Percentiles rank a stretch among this genome's conserved stretches.
phyloP scores from a whole-genome alignment of 208 protist genomes.

The Porcisia deanei region DNA sequence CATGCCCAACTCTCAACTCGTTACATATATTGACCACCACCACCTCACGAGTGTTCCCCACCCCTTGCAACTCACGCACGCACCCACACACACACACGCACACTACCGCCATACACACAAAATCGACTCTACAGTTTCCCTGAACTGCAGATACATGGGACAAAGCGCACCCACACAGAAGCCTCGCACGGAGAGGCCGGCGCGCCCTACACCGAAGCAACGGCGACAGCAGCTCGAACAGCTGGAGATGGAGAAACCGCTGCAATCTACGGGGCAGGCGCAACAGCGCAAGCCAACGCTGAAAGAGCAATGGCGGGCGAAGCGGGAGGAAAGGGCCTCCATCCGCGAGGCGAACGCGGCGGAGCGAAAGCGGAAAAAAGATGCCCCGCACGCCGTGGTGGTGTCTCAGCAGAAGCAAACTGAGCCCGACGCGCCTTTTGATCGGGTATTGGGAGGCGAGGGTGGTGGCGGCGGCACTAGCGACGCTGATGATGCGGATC shows the following conservation, averaged over 20 bases:
- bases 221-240: slow-evolving; percentile 2
- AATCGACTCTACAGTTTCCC: neutral
- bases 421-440: neutral
- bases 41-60: too few relatives aligned
- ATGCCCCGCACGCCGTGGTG: slow-evolving; percentile 24
- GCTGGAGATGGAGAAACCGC: neutral
- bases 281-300: slow-evolving; percentile 15
- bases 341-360: slow-evolving; percentile 17
- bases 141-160: neutral
- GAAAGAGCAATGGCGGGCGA: slow-evolving; percentile 30
- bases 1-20: too few relatives aligned
- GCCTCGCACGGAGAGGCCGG: neutral
- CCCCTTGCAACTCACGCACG: neutral
- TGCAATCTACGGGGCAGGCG: slow-evolving; percentile 9
- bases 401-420: slow-evolving; percentile 21
- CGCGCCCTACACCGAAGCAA: neutral
- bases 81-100: neutral
- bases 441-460: neutral
- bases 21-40: too few relatives aligned
- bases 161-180: slow-evolving; percentile 5
- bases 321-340: slow-evolving; percentile 17
- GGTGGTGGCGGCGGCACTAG: neutral
- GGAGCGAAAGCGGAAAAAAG: slow-evolving; percentile 27
- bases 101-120: neutral
- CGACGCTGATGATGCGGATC: slow-evolving; percentile 6